Conservation (phyloP, 768 basidiomycete species). For the Pulveroboletus sp. region DNA sequence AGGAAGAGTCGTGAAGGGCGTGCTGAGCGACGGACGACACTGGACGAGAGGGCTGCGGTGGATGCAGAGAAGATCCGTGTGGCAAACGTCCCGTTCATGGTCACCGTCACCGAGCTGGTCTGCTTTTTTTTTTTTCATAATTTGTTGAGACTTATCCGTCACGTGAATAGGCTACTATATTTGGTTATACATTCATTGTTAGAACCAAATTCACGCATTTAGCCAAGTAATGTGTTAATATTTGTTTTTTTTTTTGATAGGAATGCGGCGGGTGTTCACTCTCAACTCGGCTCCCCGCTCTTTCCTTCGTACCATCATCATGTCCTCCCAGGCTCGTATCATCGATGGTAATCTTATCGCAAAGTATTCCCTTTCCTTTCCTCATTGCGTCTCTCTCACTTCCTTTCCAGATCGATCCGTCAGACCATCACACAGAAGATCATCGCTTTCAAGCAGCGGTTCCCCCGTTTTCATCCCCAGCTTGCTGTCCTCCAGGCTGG, state of each 20-base stretch:
- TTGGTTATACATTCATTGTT: neutral
- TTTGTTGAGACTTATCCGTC: neutral
- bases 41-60: constrained; percentile 51
- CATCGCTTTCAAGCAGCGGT: constrained; percentile 52
- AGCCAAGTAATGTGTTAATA: no score
- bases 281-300: constrained; percentile 3
- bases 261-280: neutral
- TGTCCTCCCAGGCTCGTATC: constrained; percentile 45
- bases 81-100: constrained; percentile 51
- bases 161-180: constrained; percentile 19
- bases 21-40: constrained; percentile 40
- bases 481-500: constrained; percentile 95
- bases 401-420: constrained; percentile 65
- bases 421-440: constrained; percentile 70
- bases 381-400: constrained; percentile 12
- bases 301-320: constrained; percentile 28
- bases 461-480: constrained; percentile 87
- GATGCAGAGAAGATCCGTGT: constrained; percentile 54
- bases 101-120: neutral
- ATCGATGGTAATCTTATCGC: constrained; percentile 85
- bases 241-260: no score
- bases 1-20: constrained; percentile 20
- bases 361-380: constrained; percentile 49
- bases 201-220: no score
- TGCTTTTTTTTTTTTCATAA: neutral